Evolutionary conservation across 1,139 yeast species (phyloP).

Genomic region (Suhomyces coccinellae): DNA sequence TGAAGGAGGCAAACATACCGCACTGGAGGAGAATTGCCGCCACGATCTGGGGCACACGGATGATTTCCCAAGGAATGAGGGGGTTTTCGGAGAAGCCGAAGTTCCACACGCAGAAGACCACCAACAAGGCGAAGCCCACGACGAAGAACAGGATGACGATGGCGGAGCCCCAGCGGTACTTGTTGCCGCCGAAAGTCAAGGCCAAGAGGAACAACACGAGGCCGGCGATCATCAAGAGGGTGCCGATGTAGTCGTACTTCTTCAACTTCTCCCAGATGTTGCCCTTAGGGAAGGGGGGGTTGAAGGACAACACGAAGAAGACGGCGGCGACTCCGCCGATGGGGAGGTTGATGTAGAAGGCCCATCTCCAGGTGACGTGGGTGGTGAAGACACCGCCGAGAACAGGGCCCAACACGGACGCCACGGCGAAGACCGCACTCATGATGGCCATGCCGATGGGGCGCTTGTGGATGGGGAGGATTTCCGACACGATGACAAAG

Average conservation of each 20-base stretch:
- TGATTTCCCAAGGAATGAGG: constrained; percentile 43
- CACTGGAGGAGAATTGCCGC: constrained; percentile 22
- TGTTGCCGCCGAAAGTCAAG: constrained; percentile 53
- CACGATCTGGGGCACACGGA: constrained; percentile 24
- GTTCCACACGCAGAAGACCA: constrained; percentile 49
- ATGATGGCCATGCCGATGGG: constrained; percentile 25
- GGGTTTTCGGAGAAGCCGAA: constrained; percentile 47
- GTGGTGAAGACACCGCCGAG: constrained; percentile 29
- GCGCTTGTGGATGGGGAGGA: constrained; percentile 30
- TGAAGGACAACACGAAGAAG: constrained; percentile 48
- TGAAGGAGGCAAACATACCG: constrained; percentile 13
- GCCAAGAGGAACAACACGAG: constrained; percentile 48
- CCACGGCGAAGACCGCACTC: constrained; percentile 23
- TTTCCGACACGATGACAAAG: constrained; percentile 31
- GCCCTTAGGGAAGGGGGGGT: constrained; percentile 54
- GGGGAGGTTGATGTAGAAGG: constrained; percentile 71
- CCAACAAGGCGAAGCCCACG: constrained; percentile 48
- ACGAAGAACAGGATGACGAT: constrained; percentile 55
- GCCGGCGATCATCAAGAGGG: constrained; percentile 39
- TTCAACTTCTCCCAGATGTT: constrained; percentile 38
- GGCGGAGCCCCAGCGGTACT: constrained; percentile 52
- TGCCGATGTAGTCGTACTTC: constrained; percentile 49
- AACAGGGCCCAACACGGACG: constrained; percentile 28
- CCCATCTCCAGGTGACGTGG: constrained; percentile 73
- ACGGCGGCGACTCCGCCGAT: constrained; percentile 58